Base-by-base conservation (phyloP, 176 grass and related monocot genomes). In the Cymbopogon citratus region DNA sequence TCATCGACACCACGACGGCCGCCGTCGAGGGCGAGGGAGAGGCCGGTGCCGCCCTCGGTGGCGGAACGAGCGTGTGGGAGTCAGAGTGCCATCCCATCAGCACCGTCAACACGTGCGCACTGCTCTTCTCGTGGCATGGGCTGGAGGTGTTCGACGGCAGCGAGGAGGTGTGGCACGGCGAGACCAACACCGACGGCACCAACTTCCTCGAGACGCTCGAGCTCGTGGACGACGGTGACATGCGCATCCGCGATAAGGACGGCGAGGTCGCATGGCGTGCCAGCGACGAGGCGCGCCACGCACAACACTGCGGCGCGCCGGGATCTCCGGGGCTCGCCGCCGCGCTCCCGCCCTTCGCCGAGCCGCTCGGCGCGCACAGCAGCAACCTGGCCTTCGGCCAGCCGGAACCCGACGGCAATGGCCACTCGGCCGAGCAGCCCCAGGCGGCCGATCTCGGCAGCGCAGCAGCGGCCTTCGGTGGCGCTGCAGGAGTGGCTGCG, bases 171-270 rank as follows among this genome's bases (percentile, higher is more conserved):
- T 98, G 95, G 92, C 70, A 89, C 84, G 89, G 85, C 24, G 69
- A 77, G 71, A 91, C 92, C 10, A 83, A 76, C 73, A 87, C 74
- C n/a, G 83, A 91, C 57, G 81, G 86, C 65, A 72, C 85, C 70
- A 89, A 91, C 78, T 94, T 92, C 86, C 78, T 98, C 15, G 40
- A 86, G 66, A 92, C 73, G 70, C 60, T 98, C 14, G 95, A 98
- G 86, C 71, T 98, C 29, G 88, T 98, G 38, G 95, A 98, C 78
- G 89, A 92, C 59, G 92, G 95, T 2, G 95, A 98, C 84, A 94
- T 94, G 92, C 83, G 92, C 77, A 86, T 98, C 81, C 92, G 91
- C 13, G 92, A 98, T 86, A 92, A 94, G 86, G 81, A 91, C 46
- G 92, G 90, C 9, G 92, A 98, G 56, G 84, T 98, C 16, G 86